Evolutionary conservation across 2,329 filamentous ascomycete species (phyloP), one percentile per base, ranked within the genome.

Genomic region (Diaporthe longicolla): DNA sequence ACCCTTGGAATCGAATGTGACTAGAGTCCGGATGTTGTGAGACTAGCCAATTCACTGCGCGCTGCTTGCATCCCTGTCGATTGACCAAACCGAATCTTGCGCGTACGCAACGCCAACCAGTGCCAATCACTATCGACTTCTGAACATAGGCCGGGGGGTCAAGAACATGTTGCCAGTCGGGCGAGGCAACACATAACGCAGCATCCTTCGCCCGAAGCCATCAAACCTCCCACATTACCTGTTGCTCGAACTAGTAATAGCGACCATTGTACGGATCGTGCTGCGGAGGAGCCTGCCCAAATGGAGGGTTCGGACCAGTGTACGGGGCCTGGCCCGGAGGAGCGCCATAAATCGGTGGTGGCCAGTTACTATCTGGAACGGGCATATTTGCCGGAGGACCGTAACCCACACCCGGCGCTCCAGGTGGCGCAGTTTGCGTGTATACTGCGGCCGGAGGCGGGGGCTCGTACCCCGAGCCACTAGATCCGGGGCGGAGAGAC

Each of bases 401-500:
- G 32, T 76, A 75, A 17, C 37, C 57, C 71, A 74, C 68, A 0
- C 72, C 69, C 21, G 71, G 72, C n/a, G 48, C 29, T 40, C 45
- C 63, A 43, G 57, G 48, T 3, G 76, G 69, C 57, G 43, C 63
- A 43, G 70, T 73, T 9, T 76, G 76, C 13, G 71, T 78, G 72
- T 83, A 84, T 4, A 68, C 48, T 40, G 77, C 76, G 4, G 82
- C 79, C 5, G 82, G 81, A 43, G 84, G 81, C 8, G 84, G 83
- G 17, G 71, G 73, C 72, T 87, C 85, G 50, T 85, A 85, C 2
- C 73, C 73, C 4, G 82, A 83, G 40, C 83, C 83, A 37, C 82
- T 84, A 8, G 84, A 85, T 7, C 87, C 87, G 4, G 88, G 86
- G 17, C 88, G 85, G 70, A 89, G 82, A 6, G 88, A 86, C 1